Percentiles rank a stretch among this genome's conserved stretches.
phyloP scores from a whole-genome alignment of 129 eudicot genomes.

The Dittrichia graveolens region DNA sequence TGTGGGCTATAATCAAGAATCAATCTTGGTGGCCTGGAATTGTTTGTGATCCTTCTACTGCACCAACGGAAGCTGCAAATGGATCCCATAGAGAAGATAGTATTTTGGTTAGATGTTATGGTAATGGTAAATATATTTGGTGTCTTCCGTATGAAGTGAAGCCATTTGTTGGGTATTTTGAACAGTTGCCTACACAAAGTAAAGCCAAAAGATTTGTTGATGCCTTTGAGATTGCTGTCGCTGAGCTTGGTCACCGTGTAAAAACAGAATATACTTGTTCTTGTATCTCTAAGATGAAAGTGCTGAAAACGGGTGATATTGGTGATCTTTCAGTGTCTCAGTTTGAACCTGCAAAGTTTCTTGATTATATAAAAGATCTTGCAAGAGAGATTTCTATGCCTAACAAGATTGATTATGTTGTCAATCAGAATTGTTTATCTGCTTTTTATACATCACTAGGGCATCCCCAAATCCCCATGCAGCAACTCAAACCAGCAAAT shows the following conservation, averaged over 20 bases:
- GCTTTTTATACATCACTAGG: slow-evolving; percentile 63
- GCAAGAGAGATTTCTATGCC: slow-evolving; percentile 34
- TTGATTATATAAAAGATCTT: slow-evolving; percentile 40
- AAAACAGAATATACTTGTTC: slow-evolving; percentile 53
- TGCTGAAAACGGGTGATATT: slow-evolving; percentile 13
- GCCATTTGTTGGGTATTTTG: slow-evolving; percentile 49
- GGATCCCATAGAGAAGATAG: slow-evolving; percentile 15
- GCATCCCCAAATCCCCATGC: slow-evolving; percentile 55
- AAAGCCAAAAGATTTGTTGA: slow-evolving; percentile 39
- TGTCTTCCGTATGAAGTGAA: slow-evolving; percentile 38
- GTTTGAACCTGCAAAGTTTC: slow-evolving; percentile 54
- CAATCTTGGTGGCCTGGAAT: slow-evolving; percentile 57
- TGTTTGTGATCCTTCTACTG: slow-evolving; percentile 41
- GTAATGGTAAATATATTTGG: slow-evolving; percentile 48
- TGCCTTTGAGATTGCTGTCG: slow-evolving; percentile 43
- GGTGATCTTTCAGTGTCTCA: slow-evolving; percentile 33
- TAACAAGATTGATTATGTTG: slow-evolving; percentile 36
- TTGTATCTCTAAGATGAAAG: slow-evolving; percentile 38
- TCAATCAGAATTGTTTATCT: slow-evolving; percentile 47
- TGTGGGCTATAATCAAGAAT: slow-evolving; percentile 52
- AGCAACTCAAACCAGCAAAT: slow-evolving; percentile 42
- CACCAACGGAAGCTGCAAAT: slow-evolving; percentile 32
- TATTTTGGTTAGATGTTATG: slow-evolving; percentile 47
- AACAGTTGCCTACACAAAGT: slow-evolving; percentile 41
- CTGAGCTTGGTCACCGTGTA: slow-evolving; percentile 52